A percentile compares a stretch with the other conserved stretches of the same genome.
Evolutionary conservation across 768 basidiomycete species (phyloP).

Genomic region (Lactifluus piperatus): DNA sequence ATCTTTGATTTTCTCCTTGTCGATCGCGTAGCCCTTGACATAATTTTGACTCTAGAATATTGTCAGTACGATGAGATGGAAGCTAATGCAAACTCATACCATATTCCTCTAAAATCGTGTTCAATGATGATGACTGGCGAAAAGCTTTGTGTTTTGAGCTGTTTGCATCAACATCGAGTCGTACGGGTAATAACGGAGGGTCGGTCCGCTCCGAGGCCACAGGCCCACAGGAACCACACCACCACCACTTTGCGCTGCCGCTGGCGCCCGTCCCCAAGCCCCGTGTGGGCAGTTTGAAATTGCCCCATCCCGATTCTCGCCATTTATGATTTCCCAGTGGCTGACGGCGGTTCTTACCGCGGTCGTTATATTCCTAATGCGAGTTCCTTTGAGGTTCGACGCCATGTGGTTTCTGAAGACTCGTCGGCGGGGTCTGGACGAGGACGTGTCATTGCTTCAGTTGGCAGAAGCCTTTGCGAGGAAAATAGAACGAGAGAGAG

Average conservation of each 20-base stretch:
- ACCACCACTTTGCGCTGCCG: not conserved
- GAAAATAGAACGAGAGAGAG: slow-evolving; percentile 2
- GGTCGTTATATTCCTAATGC: not conserved
- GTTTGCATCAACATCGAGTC: too few relatives aligned
- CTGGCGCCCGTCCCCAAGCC: slow-evolving; percentile 10
- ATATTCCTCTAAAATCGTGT: too few relatives aligned
- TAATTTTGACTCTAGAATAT: too few relatives aligned
- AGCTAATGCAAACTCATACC: too few relatives aligned
- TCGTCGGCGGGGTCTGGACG: not conserved
- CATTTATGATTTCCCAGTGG: not conserved
- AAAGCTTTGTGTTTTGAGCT: too few relatives aligned
- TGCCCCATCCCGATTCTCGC: not conserved
- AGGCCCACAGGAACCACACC: too few relatives aligned
- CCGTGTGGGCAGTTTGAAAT: slow-evolving; percentile 6
- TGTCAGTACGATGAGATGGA: too few relatives aligned
- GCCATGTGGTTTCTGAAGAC: not conserved
- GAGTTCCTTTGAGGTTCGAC: not conserved
- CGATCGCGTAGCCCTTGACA: too few relatives aligned
- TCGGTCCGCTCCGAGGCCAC: too few relatives aligned
- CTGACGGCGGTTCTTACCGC: not conserved
- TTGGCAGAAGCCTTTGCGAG: slow-evolving; percentile 13
- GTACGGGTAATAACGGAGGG: too few relatives aligned
- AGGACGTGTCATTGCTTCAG: slow-evolving; percentile 5
- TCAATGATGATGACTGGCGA: too few relatives aligned
- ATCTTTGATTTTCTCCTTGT: too few relatives aligned